phyloP scores from a whole-genome alignment of 345 rosid species.

The Ceriops tagal region DNA sequence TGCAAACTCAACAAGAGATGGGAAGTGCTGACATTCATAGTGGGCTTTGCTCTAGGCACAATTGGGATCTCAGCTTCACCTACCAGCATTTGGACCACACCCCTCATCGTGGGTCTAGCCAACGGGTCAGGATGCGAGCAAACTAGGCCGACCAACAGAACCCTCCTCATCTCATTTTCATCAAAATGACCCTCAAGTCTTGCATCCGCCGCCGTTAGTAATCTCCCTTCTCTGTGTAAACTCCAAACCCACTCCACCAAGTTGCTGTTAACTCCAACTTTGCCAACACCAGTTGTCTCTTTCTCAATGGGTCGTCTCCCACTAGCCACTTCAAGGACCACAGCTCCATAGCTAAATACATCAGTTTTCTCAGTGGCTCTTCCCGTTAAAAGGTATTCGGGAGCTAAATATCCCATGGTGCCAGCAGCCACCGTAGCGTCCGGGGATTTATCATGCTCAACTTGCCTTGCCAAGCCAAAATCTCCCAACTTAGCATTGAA shows the following conservation, averaged over 20 bases:
- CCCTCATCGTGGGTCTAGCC: conserved; percentile 78
- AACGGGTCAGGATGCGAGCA: conserved; percentile 92
- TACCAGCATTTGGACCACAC: conserved; percentile 78
- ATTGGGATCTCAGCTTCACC: conserved; percentile 84
- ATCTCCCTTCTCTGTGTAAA: conserved; percentile 70
- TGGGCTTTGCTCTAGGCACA: conserved; percentile 79
- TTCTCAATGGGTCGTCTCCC: conserved; percentile 88
- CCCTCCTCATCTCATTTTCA: conserved; percentile 61
- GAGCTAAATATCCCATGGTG: conserved; percentile 98
- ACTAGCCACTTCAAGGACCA: conserved; percentile 78
- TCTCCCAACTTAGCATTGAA: conserved; percentile 89
- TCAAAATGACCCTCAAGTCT: conserved; percentile 59
- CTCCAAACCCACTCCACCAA: conserved; percentile 99
- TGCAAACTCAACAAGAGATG: conserved; percentile 72
- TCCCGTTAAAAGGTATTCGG: conserved; percentile 86
- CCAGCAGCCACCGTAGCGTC: conserved; percentile 96
- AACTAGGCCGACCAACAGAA: conserved; percentile 74
- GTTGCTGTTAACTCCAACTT: conserved; percentile 47
- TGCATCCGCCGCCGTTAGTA: conserved; percentile 62
- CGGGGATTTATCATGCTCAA: conserved; percentile 88
- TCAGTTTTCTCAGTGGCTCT: conserved; percentile 90
- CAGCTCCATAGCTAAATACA: conserved; percentile 88
- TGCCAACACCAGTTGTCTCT: conserved; percentile 31
- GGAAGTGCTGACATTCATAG: conserved; percentile 82
- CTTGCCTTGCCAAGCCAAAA: conserved; percentile 84